Percentiles rank a stretch among this genome's conserved stretches.
These are phyloP conservation scores for Cetradonia linearis DNA, from an alignment of 495 filamentous ascomycete genomes.

Conservation along the genomic window DNA sequence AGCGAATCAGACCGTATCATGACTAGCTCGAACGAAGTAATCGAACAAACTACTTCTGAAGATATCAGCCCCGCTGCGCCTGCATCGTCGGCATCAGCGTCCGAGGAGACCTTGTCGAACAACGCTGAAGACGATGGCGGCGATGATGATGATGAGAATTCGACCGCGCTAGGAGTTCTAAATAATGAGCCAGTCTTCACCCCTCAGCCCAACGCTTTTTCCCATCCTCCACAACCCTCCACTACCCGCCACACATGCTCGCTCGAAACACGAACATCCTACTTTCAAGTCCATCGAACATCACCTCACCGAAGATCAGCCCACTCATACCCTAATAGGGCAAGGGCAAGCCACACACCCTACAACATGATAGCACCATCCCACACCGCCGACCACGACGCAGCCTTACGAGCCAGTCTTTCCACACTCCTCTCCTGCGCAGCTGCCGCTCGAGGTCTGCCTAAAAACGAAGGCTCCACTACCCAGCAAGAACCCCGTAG, in stretches of 20 bases:
- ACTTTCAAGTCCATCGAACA: constrained; percentile 27
- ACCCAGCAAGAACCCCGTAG: constrained; percentile 22
- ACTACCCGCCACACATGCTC: constrained; percentile 16
- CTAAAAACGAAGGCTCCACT: constrained; percentile 48
- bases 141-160: constrained; percentile 65
- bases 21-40: constrained; percentile 74
- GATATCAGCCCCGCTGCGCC: constrained; percentile 24
- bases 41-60: constrained; percentile 33
- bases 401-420: constrained; percentile 79
- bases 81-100: constrained; percentile 17
- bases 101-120: constrained; percentile 29
- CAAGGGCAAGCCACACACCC: constrained; percentile 35
- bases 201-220: constrained; percentile 83
- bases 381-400: constrained; percentile 80
- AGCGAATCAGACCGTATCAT: constrained; percentile 75
- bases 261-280: constrained; percentile 25
- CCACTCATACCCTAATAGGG: constrained; percentile 27
- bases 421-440: constrained; percentile 92
- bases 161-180: constrained; percentile 64
- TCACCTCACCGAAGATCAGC: constrained; percentile 17
- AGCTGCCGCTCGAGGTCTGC: constrained; percentile 71
- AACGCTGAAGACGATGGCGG: constrained; percentile 48
- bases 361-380: constrained; percentile 62
- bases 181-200: constrained; percentile 55
- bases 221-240: constrained; percentile 50